A percentile compares a stretch with the other conserved stretches of the same genome.
Conservation (phyloP, 2,329 filamentous ascomycete genomes). For the Aspergillus puulaauensis region DNA sequence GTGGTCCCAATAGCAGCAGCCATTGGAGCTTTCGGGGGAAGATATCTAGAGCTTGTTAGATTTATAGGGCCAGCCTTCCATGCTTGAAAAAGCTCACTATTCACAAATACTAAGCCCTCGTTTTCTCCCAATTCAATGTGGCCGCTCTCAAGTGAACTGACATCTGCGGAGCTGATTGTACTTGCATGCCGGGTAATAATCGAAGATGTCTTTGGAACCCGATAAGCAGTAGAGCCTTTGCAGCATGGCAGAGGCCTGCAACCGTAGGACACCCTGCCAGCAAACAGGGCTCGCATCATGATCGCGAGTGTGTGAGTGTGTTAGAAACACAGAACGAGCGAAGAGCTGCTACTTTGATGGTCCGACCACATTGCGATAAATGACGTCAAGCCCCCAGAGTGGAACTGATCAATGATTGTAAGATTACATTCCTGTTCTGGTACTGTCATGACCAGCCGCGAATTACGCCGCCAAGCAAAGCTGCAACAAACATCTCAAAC, state of each 20-base stretch:
- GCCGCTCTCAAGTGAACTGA: slow-evolving; percentile 67
- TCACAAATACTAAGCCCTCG: slow-evolving; percentile 85
- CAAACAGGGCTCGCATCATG: slow-evolving; percentile 23
- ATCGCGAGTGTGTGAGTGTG: slow-evolving; percentile 8
- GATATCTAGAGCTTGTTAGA: slow-evolving; percentile 58
- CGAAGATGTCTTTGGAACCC: neutral
- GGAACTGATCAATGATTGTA: neutral
- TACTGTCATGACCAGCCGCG: slow-evolving; percentile 1
- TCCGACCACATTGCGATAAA: neutral
- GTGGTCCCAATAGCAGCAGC: slow-evolving; percentile 55
- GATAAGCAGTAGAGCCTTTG: slow-evolving; percentile 3
- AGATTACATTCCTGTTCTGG: slow-evolving; percentile 5
- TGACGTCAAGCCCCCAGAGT: neutral
- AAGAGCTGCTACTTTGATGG: slow-evolving; percentile 4
- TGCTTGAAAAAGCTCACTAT: slow-evolving; percentile 61
- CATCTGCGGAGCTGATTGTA: slow-evolving; percentile 27
- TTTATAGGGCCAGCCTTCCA: neutral
- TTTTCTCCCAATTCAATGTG: slow-evolving; percentile 76
- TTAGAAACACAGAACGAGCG: neutral
- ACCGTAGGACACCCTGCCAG: slow-evolving; percentile 10
- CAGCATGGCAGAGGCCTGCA: slow-evolving; percentile 2
- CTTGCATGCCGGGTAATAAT: slow-evolving; percentile 1
- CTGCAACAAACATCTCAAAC: slow-evolving; percentile 4
- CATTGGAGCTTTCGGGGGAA: slow-evolving; percentile 77
- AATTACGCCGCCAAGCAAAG: slow-evolving; percentile 4